Base-by-base conservation (phyloP, 1,284 basidiomycete genomes). In the Ceratobasidium sp. region DNA sequence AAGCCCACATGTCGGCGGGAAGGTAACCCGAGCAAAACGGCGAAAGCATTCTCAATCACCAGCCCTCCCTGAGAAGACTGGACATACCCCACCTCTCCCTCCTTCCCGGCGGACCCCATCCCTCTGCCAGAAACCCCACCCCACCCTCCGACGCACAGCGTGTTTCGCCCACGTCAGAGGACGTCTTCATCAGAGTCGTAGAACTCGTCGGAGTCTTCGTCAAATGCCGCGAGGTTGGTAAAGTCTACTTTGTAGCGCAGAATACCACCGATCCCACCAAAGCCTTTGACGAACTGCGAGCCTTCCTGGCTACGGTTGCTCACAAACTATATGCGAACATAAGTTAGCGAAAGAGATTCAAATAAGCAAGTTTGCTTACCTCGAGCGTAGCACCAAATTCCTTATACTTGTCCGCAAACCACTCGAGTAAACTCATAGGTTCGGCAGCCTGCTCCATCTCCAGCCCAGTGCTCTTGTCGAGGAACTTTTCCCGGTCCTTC, bases 331-430 rank as follows among this genome's bases (percentile, higher is more conserved):
- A 73, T 44, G 48, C 23, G 23, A 2, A 17, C 28, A 10, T 62
- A 28, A 67, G 33, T 61, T 7, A 23, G 26, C 62, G 12, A 52
- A 17, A 5, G 1, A 23, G 13, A 56, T n/a, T n/a, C 23, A 28
- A 7, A 56, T 9, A 17, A 17, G 38, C 5, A 28, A 20, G 38
- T 61, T n/a, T 62, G 48, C 81, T 17, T 80, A 87, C 89, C 82
- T 99, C 97, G 79, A 99, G 92, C 81, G 93, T 93, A 78, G 97
- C 95, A 81, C 97, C 98, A 84, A 99, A 99, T 67, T 97, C 94
- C 84, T 96, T 96, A 90, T 99, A 99, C 85, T 97, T 96, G 83
- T 99, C 98, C 52, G 98, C 94, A 83, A 99, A 96, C 98, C 98
- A 99, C 85, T 99, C 96, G 79, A 98, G 91, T 20, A 98, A 89